Evolutionary conservation across 805 yeast genomes (phyloP), one percentile per base, ranked within the genome.

Genomic region (Scheffersomyces amazonensis): DNA sequence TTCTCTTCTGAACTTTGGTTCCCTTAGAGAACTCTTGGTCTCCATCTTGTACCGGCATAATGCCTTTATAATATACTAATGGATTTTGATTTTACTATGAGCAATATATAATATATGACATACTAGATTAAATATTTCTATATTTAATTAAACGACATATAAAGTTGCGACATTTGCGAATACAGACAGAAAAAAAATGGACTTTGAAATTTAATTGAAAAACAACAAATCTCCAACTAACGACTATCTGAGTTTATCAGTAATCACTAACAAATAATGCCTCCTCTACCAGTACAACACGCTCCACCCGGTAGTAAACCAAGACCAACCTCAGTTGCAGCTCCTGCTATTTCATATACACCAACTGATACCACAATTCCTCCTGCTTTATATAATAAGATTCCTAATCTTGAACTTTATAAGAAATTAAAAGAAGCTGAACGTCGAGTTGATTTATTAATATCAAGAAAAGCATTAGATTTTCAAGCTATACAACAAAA

Each of bases 391-490:
- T 66, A 66, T 48, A 58, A 57, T 30, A 60, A 62, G 38, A 56
- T 86, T 6, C 88, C 91, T 5, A 87, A 87, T 52, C 80, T 87
- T n/a, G 78, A 74, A 15, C 66, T 80, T 40, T 87, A 86, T 60
- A 77, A 83, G 52, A 73, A 80, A 37, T 69, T 91, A 32, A 75
- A 76, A 46, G 88, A 84, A 7, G 87, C 90, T n/a, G 99, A 93
- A 59, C 76, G 80, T 43, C 75, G 80, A 45, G 63, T 91, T 32
- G 98, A 93, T 59, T 76, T 91, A 40, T 73, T 86, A 47, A 79
- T 87, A 27, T 80, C 90, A 32, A 78, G 95, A 42, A 91, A 91
- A 58, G 76, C 87, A 44, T 75, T 87, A 38, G 98, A 91, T 52
- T 71, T 89, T 40, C 95, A 87, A 57, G 95, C 90, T 46, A 62